Evolutionary conservation across 345 rosid species (phyloP).

Genomic region (Psidium guajava): DNA sequence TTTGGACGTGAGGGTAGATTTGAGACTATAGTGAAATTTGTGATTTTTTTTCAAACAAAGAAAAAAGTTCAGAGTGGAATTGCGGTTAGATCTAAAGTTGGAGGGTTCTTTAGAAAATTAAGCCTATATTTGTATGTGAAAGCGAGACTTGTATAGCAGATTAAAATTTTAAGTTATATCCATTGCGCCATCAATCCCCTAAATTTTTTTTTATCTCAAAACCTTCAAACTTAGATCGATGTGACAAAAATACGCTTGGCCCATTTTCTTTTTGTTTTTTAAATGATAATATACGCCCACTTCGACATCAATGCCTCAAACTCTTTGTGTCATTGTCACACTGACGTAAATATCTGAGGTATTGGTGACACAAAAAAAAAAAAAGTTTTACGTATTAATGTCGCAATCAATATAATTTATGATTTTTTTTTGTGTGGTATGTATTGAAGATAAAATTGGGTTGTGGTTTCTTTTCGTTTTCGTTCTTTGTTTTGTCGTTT

Average conservation of each 20-base stretch:
- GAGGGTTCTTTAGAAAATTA: neutral
- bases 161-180: neutral
- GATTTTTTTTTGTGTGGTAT: neutral
- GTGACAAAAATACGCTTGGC: neutral
- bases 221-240: neutral
- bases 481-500: neutral
- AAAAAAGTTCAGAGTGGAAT: neutral
- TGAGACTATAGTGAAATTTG: no score
- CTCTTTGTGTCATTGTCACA: neutral
- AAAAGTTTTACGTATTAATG: neutral
- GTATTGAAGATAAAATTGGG: neutral
- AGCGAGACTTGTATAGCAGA: neutral
- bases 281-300: neutral
- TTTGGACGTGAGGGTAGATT: neutral
- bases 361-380: neutral
- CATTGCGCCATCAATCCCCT: fast-evolving
- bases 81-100: neutral
- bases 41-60: neutral
- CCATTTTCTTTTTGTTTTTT: neutral
- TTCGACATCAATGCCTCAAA: neutral
- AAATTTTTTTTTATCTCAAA: neutral
- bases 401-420: neutral
- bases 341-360: neutral
- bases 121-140: neutral
- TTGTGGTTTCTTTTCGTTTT: neutral